Conservation (phyloP, 192 early-diverging fungal species). For the Rhizophagus sp. region DNA sequence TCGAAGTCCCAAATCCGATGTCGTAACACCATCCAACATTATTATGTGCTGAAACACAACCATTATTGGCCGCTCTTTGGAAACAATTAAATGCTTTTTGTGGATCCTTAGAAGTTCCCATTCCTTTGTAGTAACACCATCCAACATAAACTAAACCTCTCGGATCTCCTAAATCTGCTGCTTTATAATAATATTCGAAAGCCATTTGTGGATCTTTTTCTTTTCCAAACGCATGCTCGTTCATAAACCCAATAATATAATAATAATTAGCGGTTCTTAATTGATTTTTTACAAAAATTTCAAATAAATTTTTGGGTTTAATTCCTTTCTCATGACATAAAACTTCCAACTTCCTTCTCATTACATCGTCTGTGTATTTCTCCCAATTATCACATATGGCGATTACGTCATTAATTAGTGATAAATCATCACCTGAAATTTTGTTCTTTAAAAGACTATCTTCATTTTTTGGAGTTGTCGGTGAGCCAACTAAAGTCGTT, state of each 20-base stretch:
- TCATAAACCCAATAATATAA: slow-evolving; percentile 21
- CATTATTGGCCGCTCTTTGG: slow-evolving; percentile 5
- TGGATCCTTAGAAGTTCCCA: neutral
- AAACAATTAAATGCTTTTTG: slow-evolving; percentile 19
- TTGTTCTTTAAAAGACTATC: neutral
- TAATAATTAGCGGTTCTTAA: neutral
- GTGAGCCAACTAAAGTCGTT: slow-evolving; percentile 5
- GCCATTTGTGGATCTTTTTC: neutral
- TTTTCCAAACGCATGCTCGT: slow-evolving; percentile 15
- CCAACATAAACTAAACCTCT: slow-evolving; percentile 7
- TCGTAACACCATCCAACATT: slow-evolving; percentile 32
- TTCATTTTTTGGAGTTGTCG: neutral
- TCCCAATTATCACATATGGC: slow-evolving; percentile 17
- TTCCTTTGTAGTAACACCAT: slow-evolving; percentile 26
- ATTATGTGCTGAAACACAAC: slow-evolving; percentile 1
- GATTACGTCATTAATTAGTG: slow-evolving; percentile 2
- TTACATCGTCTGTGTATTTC: neutral
- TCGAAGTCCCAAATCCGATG: slow-evolving; percentile 19
- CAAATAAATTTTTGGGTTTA: neutral
- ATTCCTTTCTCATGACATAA: neutral
- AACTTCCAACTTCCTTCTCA: neutral
- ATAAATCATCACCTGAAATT: neutral
- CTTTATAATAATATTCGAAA: slow-evolving; percentile 20
- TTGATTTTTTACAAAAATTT: neutral
- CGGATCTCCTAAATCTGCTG: slow-evolving; percentile 19